These are phyloP conservation scores for Lathyrus oleraceus DNA, from an alignment of 306 rosid genomes.

Conservation along the genomic window DNA sequence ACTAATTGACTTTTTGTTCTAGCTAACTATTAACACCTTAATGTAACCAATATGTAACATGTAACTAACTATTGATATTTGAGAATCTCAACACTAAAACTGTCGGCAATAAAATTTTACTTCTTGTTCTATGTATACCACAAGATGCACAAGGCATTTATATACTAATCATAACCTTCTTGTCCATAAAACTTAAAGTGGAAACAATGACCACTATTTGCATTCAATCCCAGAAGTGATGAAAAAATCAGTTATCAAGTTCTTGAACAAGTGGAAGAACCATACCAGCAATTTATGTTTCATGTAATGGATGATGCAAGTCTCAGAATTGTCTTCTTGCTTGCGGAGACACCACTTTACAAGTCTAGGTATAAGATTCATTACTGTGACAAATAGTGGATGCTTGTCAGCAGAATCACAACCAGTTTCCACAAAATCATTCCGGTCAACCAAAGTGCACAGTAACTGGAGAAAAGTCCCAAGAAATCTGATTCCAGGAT, in stretches of 20 bases:
- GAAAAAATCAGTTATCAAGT: slow-evolving; percentile 18
- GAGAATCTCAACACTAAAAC: background rate
- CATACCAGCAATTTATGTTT: slow-evolving; percentile 87
- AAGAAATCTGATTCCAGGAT: slow-evolving; percentile 50
- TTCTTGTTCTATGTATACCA: background rate
- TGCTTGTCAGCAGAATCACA: slow-evolving; percentile 44
- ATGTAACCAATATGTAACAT: background rate
- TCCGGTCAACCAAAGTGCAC: slow-evolving; percentile 71
- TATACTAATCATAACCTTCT: slow-evolving; percentile 14
- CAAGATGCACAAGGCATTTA: slow-evolving; percentile 4
- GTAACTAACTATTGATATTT: background rate
- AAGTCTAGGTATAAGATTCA: slow-evolving; percentile 65
- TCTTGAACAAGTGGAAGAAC: slow-evolving; percentile 34
- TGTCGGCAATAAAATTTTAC: slow-evolving; percentile 7
- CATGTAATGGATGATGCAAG: slow-evolving; percentile 58
- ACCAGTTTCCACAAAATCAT: slow-evolving; percentile 47
- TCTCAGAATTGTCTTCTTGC: slow-evolving; percentile 45
- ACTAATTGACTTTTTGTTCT: background rate
- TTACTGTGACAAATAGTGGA: slow-evolving; percentile 44
- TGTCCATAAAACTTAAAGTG: slow-evolving; percentile 21
- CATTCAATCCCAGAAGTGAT: slow-evolving; percentile 23
- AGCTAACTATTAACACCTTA: background rate
- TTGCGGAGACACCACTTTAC: slow-evolving; percentile 56
- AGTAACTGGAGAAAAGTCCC: slow-evolving; percentile 76
- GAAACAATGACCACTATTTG: slow-evolving; percentile 7